Evolutionary conservation across 2,329 filamentous ascomycete genomes (phyloP).

Genomic region (Ceratocystiopsis minuta): DNA sequence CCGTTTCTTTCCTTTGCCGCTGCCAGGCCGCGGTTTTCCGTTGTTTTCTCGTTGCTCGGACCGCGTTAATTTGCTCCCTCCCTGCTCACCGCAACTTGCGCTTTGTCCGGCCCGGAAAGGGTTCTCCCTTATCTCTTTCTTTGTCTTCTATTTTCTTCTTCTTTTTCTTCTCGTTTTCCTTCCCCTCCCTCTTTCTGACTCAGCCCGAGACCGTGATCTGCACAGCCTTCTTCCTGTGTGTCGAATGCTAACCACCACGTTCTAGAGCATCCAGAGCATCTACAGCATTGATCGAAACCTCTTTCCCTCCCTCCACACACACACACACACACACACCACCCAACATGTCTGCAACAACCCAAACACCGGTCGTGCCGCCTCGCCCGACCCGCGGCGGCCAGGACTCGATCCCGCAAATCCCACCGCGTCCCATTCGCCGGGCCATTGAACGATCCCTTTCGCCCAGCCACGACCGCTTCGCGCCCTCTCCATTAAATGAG

Average conservation of each 20-base stretch:
- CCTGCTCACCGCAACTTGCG: background rate
- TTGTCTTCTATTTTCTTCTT: background rate
- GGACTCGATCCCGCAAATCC: constrained; percentile 47
- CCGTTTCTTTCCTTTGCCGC: background rate
- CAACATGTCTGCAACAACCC: constrained; percentile 31
- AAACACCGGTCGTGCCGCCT: constrained; percentile 37
- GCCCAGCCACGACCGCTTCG: constrained; percentile 60
- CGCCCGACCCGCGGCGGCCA: constrained; percentile 30
- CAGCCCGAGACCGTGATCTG: background rate
- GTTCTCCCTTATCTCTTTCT: background rate
- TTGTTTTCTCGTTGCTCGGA: background rate
- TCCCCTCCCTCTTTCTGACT: background rate
- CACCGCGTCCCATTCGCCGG: constrained; percentile 54
- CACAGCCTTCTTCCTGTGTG: background rate
- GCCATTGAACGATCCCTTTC: constrained; percentile 61
- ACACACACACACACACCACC: background rate
- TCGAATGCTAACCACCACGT: no score
- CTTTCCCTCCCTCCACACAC: background rate
- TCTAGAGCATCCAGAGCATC: no score
- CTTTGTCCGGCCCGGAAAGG: background rate
- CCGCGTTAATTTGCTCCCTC: background rate
- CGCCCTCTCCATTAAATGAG: constrained; percentile 73
- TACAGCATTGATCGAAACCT: no score
- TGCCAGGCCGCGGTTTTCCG: background rate
- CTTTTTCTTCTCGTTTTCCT: background rate